A percentile compares a stretch with the other conserved stretches of the same genome.
phyloP scores from a whole-genome alignment of 2,329 filamentous ascomycete species.

The Rhexocercosporidium sp. region DNA sequence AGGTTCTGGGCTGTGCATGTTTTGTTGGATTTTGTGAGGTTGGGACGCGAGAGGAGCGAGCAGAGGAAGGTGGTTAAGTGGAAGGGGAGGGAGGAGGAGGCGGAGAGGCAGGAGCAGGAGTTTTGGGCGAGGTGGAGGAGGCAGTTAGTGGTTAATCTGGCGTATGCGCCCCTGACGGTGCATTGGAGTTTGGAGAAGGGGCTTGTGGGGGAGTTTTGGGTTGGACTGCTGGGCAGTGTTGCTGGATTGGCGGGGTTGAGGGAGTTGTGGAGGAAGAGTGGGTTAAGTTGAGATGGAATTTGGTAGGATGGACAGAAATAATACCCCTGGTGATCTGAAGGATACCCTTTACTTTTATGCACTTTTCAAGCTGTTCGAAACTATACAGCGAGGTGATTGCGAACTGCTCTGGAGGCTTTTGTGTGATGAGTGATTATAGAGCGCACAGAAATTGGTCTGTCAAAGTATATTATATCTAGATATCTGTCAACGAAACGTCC shows the following conservation, averaged over 20 bases:
- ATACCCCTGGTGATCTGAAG: neutral
- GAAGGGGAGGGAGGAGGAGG: conserved; percentile 40
- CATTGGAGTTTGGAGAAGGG: conserved; percentile 81
- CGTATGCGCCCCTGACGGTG: conserved; percentile 81
- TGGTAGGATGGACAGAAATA: neutral
- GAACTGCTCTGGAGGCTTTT: no score
- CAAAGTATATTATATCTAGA: no score
- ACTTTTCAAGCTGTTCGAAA: neutral
- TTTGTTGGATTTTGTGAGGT: conserved; percentile 72
- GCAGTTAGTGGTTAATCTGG: conserved; percentile 70
- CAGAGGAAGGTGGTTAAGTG: conserved; percentile 39
- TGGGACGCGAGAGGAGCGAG: conserved; percentile 49
- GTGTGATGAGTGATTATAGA: no score
- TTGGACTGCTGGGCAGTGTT: conserved; percentile 62
- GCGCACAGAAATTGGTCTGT: no score
- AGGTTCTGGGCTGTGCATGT: conserved; percentile 84
- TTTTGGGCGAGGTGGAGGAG: conserved; percentile 60
- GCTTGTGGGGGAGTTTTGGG: conserved; percentile 60
- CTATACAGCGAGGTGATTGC: no score
- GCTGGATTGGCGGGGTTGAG: conserved; percentile 51
- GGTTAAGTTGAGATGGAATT: neutral
- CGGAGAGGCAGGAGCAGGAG: conserved; percentile 43
- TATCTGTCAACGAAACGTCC: no score
- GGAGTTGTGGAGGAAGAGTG: conserved; percentile 49
- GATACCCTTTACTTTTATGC: neutral